Base-by-base conservation (phyloP, 2,329 filamentous ascomycete species). In the Ceratocystis diversiconidia region DNA sequence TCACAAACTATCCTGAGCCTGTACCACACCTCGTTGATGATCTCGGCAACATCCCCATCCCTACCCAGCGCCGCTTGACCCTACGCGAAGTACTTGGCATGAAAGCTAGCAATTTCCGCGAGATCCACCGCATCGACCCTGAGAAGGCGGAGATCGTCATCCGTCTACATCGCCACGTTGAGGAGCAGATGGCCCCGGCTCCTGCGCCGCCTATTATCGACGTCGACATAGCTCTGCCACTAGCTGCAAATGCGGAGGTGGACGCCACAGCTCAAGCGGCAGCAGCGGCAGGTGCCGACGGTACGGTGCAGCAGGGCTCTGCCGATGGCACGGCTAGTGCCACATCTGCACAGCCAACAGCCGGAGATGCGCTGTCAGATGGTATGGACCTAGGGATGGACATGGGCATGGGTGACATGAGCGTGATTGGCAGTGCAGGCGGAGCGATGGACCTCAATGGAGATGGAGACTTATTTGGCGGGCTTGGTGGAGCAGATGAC, bases 111-210 rank as follows among this genome's bases (percentile, higher is more conserved):
- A 79, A 82, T 55, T 86, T 82, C 66, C 79, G 79, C 67, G 77
- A 76, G 66, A 75, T 84, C 0, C 80, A 85, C 46, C 80, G 81
- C 70, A 76, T 75, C n/a, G 84, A 87, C 66, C 75, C 78, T 1
- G 74, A 76, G 19, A 75, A 82, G 57, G 84, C 85, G 1, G 85
- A 88, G 72, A 80, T 80, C 7, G 75, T 85, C 15, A 81, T 87
- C 8, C 82, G 85, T 6, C 78, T 88, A 6, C 78, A 86, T 71
- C 78, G 85, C 30, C 78, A 80, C 1, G 85, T 89, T 10, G 85
- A 89, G 73, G 79, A 81, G n/a, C 85, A 87, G 71, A 79, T 88
- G 76, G 75, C 76, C 43, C 74, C 72, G 70, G 74, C 75, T 25
- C 74, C 75, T 64, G 71, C 74, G 2, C 75, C 76, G 63, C 70